Percentiles rank a stretch among this genome's conserved stretches.
These are phyloP conservation scores for Blastomyces emzantsi DNA, from an alignment of 2,329 filamentous ascomycete genomes.

Conservation along the genomic window DNA sequence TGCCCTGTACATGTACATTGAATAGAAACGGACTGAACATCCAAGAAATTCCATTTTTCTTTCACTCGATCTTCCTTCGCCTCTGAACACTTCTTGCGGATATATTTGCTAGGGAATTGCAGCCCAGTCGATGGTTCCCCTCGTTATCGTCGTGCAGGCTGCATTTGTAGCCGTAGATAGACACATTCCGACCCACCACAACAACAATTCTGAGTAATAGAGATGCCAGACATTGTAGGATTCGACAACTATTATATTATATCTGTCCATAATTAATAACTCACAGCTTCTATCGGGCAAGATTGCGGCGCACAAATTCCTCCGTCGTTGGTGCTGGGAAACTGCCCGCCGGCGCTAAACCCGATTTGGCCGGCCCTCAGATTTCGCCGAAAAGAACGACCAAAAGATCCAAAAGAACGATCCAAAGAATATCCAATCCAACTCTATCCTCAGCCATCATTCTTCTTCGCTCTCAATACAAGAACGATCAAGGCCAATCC, in stretches of 20 bases:
- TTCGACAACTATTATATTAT: background rate
- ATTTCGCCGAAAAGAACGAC: background rate
- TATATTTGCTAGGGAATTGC: background rate
- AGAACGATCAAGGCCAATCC: background rate
- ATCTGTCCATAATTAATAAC: background rate
- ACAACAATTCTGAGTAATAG: background rate
- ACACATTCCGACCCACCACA: background rate
- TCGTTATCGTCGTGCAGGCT: background rate
- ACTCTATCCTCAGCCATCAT: background rate
- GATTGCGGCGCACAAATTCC: background rate
- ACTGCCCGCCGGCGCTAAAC: slow-evolving; percentile 9
- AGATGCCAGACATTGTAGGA: background rate
- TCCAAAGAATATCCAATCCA: background rate
- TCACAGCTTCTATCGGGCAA: background rate
- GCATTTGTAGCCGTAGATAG: background rate
- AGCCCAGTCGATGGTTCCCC: background rate
- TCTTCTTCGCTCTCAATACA: background rate
- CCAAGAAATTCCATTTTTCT: background rate
- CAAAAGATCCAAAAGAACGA: background rate
- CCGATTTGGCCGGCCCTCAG: slow-evolving; percentile 9
- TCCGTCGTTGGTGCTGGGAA: background rate
- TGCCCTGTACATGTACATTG: slow-evolving; percentile 16
- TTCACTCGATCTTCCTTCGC: background rate
- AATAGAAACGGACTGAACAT: slow-evolving; percentile 16
- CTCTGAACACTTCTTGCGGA: too few species aligned